Base-by-base conservation (phyloP, 2,329 filamentous ascomycete genomes). In the Colletotrichum theobromicola region DNA sequence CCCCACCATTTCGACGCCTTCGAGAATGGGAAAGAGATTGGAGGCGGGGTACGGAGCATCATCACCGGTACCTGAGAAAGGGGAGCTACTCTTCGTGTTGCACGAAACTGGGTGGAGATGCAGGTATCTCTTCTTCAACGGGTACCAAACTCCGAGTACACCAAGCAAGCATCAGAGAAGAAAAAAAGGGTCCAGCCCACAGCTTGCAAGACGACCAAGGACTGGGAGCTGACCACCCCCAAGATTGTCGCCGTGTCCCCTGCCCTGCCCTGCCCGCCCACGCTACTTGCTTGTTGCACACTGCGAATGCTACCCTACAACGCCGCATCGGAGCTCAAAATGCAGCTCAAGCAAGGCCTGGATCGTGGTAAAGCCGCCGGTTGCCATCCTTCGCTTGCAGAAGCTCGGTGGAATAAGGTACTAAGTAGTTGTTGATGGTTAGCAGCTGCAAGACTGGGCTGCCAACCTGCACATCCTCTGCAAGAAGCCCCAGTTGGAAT, bases 21-120 rank as follows among this genome's bases (percentile, higher is more conserved):
- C 71, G 67, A 74, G 71, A 74, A 74, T 66, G 72, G 57, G 68
- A 72, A 67, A 66, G 68, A 72, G 53, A 72, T 74, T 72, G 46
- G 55, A 72, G 72, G 72, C 72, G 72, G 68, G 72, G 72, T 71
- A 67, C 28, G 60, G 60, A 58, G 64, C 37, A 60, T 30, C 15
- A 18, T 8, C 16, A 12, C 58, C 13, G 21, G 66, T 71, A 42
- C 60, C 35, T 6, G 10, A 30, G 32, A 70, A 65, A 24, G 37
- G 34, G 50, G 35, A 42, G 18, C 37, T 60, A 74, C 67, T 28
- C 34, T 16, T 26, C 5, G 15, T 32, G 15, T 26, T 28, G 16
- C 15, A 13, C 50, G 32, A 35, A 42, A 5, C 13, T n/a, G 16
- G 5, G 35, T 28, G 16, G 15, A 10, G 12, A 26, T 15, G n/a